Evolutionary conservation across 495 filamentous ascomycete genomes (phyloP).

Genomic region (Xylaria venustula): DNA sequence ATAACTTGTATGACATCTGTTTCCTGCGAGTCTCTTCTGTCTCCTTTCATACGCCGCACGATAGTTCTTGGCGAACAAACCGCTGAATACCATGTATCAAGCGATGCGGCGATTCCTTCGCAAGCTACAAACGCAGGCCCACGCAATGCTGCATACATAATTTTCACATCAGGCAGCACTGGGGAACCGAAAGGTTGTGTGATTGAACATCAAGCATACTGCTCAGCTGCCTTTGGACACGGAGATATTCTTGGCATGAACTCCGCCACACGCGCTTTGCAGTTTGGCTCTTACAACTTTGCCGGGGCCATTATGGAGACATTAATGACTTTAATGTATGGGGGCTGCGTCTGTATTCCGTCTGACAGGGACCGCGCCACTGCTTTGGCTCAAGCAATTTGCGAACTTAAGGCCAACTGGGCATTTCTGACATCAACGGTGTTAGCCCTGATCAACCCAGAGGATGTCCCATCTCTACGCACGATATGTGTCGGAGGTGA

Average conservation of each 20-base stretch:
- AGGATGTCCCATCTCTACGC: constrained; percentile 4
- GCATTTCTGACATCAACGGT: constrained; percentile 5
- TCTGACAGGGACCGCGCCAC: constrained; percentile 7
- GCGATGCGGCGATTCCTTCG: too few relatives aligned
- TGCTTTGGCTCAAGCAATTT: not conserved
- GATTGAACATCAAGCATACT: constrained; percentile 46
- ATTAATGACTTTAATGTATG: constrained; percentile 47
- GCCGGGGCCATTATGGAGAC: constrained; percentile 55
- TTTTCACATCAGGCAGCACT: constrained; percentile 19
- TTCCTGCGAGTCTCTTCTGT: not conserved
- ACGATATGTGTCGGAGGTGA: constrained; percentile 4
- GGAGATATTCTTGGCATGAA: constrained; percentile 36
- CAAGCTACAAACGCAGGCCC: not conserved
- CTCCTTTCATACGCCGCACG: not conserved
- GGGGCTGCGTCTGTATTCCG: constrained; percentile 27
- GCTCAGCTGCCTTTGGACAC: constrained; percentile 31
- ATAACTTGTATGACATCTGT: constrained; percentile 1
- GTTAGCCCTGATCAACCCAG: not conserved
- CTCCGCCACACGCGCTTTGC: constrained; percentile 41
- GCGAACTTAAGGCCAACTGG: not conserved
- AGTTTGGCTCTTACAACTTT: constrained; percentile 59
- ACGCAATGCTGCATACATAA: constrained; percentile 48
- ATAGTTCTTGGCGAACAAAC: not conserved
- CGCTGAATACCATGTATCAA: not conserved
- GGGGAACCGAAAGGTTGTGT: constrained; percentile 38